Percentiles rank a stretch among this genome's conserved stretches.
phyloP scores from a whole-genome alignment of 805 yeast genomes.

The Kodamaea kaohsiungensis region DNA sequence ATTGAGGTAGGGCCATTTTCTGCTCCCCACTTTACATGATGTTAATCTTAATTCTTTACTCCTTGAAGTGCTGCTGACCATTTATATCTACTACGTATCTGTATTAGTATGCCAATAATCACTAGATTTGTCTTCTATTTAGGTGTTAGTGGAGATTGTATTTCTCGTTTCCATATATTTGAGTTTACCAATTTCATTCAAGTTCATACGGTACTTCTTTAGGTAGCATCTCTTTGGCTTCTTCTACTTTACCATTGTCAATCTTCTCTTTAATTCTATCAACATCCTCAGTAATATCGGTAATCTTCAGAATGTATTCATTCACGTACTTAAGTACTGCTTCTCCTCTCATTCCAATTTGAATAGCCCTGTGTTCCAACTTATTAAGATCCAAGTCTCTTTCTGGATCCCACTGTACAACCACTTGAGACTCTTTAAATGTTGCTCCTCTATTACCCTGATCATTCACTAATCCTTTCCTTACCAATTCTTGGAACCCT shows the following conservation, averaged over 20 bases:
- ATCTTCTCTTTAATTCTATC: background rate
- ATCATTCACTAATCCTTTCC: background rate
- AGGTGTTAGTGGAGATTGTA: too few relatives aligned
- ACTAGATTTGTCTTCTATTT: too few relatives aligned
- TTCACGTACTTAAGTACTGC: background rate
- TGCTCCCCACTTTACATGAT: background rate
- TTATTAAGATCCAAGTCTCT: background rate
- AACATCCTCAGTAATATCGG: background rate
- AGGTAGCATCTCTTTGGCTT: background rate
- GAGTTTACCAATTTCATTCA: background rate
- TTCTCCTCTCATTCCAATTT: background rate
- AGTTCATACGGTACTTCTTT: background rate
- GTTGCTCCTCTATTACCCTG: background rate
- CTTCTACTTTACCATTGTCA: background rate
- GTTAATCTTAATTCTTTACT: too few relatives aligned
- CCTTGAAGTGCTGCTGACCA: too few relatives aligned
- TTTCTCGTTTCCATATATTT: too few relatives aligned
- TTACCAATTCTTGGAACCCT: background rate
- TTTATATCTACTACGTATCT: too few relatives aligned
- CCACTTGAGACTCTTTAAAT: background rate
- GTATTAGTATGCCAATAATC: too few relatives aligned
- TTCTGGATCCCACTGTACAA: background rate
- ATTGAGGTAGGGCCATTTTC: background rate
- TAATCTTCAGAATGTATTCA: background rate
- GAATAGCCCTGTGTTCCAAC: background rate